Evolutionary conservation across 1,284 basidiomycete species (phyloP).

Genomic region (Pascua guehoae): DNA sequence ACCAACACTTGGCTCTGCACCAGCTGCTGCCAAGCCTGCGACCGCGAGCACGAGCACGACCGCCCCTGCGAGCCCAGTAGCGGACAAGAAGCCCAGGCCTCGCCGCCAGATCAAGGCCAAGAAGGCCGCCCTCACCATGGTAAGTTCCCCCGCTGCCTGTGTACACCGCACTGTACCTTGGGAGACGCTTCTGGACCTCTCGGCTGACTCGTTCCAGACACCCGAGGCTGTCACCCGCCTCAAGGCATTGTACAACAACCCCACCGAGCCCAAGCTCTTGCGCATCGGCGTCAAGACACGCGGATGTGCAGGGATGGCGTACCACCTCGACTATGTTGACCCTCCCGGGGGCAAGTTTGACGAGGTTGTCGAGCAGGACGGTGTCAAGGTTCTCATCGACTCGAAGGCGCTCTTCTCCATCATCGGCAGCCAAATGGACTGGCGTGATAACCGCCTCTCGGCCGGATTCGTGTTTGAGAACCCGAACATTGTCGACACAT

Average conservation of each 20-base stretch:
- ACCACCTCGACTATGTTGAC: constrained; percentile 95
- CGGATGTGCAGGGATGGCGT: constrained; percentile 97
- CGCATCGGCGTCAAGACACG: constrained; percentile 95
- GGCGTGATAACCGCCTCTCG: constrained; percentile 86
- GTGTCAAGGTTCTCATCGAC: constrained; percentile 90
- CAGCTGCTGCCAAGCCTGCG: constrained; percentile 11
- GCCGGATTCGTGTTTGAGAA: constrained; percentile 48
- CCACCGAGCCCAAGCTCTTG: constrained; percentile 72
- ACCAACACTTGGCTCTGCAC: constrained; percentile 10
- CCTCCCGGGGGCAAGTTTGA: constrained; percentile 83
- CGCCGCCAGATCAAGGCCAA: constrained; percentile 57
- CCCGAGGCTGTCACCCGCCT: constrained; percentile 73
- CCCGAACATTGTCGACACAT: constrained; percentile 46
- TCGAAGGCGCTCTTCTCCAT: constrained; percentile 96
- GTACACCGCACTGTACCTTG: neutral
- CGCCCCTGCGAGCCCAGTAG: constrained; percentile 3
- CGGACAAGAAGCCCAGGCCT: constrained; percentile 12
- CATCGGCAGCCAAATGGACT: constrained; percentile 98
- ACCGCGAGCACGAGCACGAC: neutral
- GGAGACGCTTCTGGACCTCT: neutral
- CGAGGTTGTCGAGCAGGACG: constrained; percentile 95
- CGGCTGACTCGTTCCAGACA: constrained; percentile 57
- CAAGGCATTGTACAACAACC: constrained; percentile 57
- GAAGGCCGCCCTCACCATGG: constrained; percentile 78
- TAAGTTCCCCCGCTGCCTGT: constrained; percentile 52